Evolutionary conservation across 257 asterid species (phyloP).

Genomic region (Solanum bulbocastanum): DNA sequence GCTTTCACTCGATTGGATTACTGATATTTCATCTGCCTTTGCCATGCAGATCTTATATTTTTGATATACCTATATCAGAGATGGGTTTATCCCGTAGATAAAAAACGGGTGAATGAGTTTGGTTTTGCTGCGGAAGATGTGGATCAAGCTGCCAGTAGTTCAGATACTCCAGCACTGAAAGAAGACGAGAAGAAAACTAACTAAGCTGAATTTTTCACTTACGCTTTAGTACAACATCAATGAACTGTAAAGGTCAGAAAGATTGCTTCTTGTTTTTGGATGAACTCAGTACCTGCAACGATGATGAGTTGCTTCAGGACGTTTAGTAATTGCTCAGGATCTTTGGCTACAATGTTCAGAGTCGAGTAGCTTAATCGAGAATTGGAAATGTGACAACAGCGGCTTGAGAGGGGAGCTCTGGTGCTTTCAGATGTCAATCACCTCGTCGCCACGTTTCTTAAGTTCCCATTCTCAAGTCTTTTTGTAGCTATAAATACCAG

Average conservation of each 20-base stretch:
- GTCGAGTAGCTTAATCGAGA: not conserved
- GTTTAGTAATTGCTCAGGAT: not conserved
- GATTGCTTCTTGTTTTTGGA: not conserved
- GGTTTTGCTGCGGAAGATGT: slow-evolving; percentile 90
- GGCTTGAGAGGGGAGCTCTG: not conserved
- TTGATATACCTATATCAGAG: slow-evolving; percentile 78
- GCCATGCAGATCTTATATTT: slow-evolving; percentile 81
- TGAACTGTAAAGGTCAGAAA: not conserved
- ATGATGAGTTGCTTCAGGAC: not conserved
- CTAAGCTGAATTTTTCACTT: slow-evolving; percentile 19
- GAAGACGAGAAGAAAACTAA: slow-evolving; percentile 88
- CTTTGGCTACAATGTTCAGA: not conserved
- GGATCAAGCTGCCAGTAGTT: slow-evolving; percentile 26
- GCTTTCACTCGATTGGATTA: not conserved
- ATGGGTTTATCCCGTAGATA: slow-evolving; percentile 88
- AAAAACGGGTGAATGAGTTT: slow-evolving; percentile 83
- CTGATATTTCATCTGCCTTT: not conserved
- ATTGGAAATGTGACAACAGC: not conserved
- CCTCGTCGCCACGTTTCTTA: not conserved
- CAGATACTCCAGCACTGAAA: slow-evolving; percentile 22
- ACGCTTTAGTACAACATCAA: not conserved
- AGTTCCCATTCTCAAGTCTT: not conserved
- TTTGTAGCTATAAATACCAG: not conserved
- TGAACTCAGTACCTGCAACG: not conserved
- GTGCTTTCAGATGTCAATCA: not conserved